These are phyloP conservation scores for Lactarius hengduanensis DNA, from an alignment of 768 basidiomycete species.

Conservation along the genomic window DNA sequence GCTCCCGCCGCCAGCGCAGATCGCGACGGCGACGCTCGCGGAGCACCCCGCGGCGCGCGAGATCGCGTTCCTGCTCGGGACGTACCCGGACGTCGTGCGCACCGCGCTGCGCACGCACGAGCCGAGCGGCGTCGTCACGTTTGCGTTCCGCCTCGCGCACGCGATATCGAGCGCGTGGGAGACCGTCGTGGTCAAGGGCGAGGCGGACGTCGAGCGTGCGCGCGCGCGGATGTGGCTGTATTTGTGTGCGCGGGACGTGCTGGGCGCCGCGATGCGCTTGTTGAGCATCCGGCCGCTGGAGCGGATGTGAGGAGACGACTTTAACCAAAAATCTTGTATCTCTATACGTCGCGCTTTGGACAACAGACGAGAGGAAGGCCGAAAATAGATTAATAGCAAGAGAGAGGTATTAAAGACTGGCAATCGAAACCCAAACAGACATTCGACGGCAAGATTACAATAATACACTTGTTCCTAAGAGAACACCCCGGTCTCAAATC, in stretches of 20 bases:
- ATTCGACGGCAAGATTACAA: slow-evolving; percentile 5
- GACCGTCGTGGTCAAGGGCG: slow-evolving; percentile 80
- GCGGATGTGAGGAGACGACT: slow-evolving; percentile 63
- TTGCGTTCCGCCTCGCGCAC: slow-evolving; percentile 81
- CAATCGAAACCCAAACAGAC: slow-evolving; percentile 5
- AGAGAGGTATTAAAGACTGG: slow-evolving; percentile 7
- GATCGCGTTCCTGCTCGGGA: slow-evolving; percentile 80
- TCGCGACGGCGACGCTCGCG: slow-evolving; percentile 64
- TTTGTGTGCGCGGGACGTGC: slow-evolving; percentile 84
- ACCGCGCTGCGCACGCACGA: slow-evolving; percentile 83
- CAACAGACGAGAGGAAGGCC: not conserved
- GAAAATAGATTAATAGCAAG: not conserved
- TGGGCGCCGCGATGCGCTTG: slow-evolving; percentile 81
- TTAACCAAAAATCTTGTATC: not conserved
- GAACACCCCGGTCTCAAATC: slow-evolving; percentile 29
- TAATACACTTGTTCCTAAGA: slow-evolving; percentile 4
- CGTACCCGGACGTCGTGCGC: slow-evolving; percentile 90
- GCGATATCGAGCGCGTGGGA: slow-evolving; percentile 94
- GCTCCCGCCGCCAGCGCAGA: slow-evolving; percentile 64
- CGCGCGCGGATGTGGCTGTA: slow-evolving; percentile 87
- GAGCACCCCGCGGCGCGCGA: slow-evolving; percentile 75
- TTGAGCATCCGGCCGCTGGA: slow-evolving; percentile 88
- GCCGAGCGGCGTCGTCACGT: slow-evolving; percentile 90
- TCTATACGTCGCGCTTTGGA: not conserved
- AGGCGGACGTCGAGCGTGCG: slow-evolving; percentile 72